Conservation (phyloP, 2,329 filamentous ascomycete genomes). For the Xylariaceae sp. region DNA sequence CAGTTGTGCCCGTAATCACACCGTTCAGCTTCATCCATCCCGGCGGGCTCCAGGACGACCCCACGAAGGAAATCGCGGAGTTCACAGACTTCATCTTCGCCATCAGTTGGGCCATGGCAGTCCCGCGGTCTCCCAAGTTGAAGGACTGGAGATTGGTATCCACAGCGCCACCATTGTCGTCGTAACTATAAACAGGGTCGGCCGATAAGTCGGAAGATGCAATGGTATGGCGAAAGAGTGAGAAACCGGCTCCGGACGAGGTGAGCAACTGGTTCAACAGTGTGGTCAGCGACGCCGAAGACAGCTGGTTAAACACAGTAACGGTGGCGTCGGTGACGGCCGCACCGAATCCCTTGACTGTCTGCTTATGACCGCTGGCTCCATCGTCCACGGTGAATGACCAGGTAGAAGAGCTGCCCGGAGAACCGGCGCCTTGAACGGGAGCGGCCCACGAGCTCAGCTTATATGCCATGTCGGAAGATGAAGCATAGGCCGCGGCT, state of each 20-base stretch:
- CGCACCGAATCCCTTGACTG: slow-evolving; percentile 41
- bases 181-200: slow-evolving; percentile 40
- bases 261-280: slow-evolving; percentile 38
- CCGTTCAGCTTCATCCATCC: slow-evolving; percentile 43
- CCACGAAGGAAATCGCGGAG: slow-evolving; percentile 36
- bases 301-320: slow-evolving; percentile 36
- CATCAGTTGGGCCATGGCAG: slow-evolving; percentile 38
- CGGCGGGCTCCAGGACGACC: slow-evolving; percentile 40
- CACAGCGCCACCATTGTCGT: slow-evolving; percentile 33
- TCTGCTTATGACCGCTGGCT: slow-evolving; percentile 37
- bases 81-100: slow-evolving; percentile 36
- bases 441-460: slow-evolving; percentile 34
- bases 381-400: slow-evolving; percentile 39
- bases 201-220: slow-evolving; percentile 40
- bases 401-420: slow-evolving; percentile 35
- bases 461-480: slow-evolving; percentile 37
- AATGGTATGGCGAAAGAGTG: slow-evolving; percentile 40
- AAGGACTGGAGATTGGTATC: slow-evolving; percentile 34
- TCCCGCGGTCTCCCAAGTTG: slow-evolving; percentile 37
- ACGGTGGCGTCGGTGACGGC: slow-evolving; percentile 43
- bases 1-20: slow-evolving; percentile 29
- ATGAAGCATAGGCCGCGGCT: slow-evolving; percentile 33
- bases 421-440: slow-evolving; percentile 32
- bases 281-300: slow-evolving; percentile 27
- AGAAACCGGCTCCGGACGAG: slow-evolving; percentile 37